Percentiles rank a stretch among this genome's conserved stretches.
Conservation (phyloP, 257 asterid species). For the Lantana camara region DNA sequence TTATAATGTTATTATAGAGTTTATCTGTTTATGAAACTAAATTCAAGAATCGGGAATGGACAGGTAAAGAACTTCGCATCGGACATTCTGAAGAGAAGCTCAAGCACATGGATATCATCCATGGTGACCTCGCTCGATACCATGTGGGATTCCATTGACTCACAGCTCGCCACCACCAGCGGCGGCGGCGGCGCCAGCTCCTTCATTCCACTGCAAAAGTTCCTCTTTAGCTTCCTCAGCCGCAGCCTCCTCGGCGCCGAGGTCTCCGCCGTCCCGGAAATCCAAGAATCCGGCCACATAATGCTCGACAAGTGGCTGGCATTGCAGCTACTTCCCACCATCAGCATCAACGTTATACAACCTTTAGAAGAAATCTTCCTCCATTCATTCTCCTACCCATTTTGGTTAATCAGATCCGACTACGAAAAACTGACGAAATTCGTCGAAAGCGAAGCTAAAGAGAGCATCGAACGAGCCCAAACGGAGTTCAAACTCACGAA, state of each 20-base stretch:
- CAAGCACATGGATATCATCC: constrained; percentile 66
- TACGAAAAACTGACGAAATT: constrained; percentile 62
- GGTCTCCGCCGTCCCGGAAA: constrained; percentile 50
- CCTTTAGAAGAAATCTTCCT: constrained; percentile 79
- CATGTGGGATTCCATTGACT: constrained; percentile 56
- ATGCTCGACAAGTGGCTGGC: constrained; percentile 78
- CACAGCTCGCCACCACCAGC: constrained; percentile 48
- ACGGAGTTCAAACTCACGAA: constrained; percentile 59
- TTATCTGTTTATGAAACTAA: background rate
- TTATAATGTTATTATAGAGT: too few relatives aligned
- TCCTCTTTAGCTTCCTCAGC: constrained; percentile 79
- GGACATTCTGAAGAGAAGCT: constrained; percentile 71
- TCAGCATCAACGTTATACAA: constrained; percentile 47
- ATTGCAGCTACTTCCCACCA: constrained; percentile 70
- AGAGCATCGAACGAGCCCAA: constrained; percentile 44
- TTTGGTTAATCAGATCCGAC: constrained; percentile 56
- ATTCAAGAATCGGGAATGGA: background rate
- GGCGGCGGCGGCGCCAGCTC: constrained; percentile 32
- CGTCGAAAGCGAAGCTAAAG: constrained; percentile 52
- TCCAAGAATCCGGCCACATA: constrained; percentile 48
- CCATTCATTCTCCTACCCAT: constrained; percentile 84
- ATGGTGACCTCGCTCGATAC: constrained; percentile 55
- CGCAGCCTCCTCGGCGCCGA: constrained; percentile 66
- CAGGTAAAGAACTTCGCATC: constrained; percentile 67
- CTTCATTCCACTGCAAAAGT: constrained; percentile 52